These are phyloP conservation scores for Triticum dicoccoides DNA, from an alignment of 176 grass and related monocot genomes.

Conservation along the genomic window DNA sequence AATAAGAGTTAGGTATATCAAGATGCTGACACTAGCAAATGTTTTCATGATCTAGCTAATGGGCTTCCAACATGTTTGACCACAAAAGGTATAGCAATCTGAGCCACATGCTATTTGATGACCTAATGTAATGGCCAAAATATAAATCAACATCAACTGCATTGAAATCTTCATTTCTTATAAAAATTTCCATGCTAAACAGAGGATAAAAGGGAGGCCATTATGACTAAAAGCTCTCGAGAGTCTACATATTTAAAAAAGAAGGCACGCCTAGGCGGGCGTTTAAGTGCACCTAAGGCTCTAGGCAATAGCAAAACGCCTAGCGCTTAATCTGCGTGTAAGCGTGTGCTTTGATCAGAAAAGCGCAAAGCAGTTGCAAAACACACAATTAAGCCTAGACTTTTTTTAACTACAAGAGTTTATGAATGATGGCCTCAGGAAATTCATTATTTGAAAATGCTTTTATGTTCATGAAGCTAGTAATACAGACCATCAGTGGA, in stretches of 20 bases:
- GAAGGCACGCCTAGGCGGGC: too few species aligned
- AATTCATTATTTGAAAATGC: constrained; percentile 6
- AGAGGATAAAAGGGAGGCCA: not conserved
- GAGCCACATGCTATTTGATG: not conserved
- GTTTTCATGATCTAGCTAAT: constrained; percentile 22
- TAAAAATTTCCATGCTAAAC: constrained; percentile 2
- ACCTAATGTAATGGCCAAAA: constrained; percentile 15
- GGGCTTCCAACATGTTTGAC: constrained; percentile 13
- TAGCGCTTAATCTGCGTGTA: too few species aligned
- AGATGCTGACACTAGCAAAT: not conserved
- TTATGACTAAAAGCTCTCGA: not conserved
- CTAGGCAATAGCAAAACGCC: too few species aligned
- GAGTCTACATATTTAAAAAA: not conserved
- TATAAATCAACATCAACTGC: not conserved
- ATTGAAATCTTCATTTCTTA: not conserved
- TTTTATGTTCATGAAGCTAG: not conserved
- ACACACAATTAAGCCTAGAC: too few species aligned
- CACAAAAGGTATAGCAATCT: constrained; percentile 7
- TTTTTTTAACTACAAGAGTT: not conserved
- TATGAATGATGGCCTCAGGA: not conserved
- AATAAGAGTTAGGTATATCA: constrained; percentile 23
- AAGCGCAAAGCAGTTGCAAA: too few species aligned
- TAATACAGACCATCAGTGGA: not conserved
- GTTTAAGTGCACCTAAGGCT: too few species aligned
- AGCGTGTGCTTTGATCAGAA: too few species aligned